Base-by-base conservation (phyloP, 192 early-diverging fungal species). In the Coemansia sp. region DNA sequence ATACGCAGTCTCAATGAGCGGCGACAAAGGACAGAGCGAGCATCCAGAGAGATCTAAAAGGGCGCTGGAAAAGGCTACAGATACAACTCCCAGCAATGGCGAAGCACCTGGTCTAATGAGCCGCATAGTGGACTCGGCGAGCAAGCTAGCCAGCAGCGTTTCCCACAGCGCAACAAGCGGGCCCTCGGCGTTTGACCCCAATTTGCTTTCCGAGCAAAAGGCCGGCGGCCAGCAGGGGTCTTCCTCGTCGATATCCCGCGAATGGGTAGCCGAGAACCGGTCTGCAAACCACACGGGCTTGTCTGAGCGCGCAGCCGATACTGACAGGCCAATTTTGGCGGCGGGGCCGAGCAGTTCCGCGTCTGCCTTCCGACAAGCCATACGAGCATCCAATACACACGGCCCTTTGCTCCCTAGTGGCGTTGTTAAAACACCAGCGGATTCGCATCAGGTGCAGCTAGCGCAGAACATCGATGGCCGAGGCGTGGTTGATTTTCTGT, bases 401-500 rank as follows among this genome's bases (percentile, higher is more conserved):
- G 9, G 32, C 32, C 9, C 32, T 34, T 34, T 42, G 39, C 11
- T 16, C 39, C n/a, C n/a, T n/a, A n/a, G 11, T 42, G 39, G 3
- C 39, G 39, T 16, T 42, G 39, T 9, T 42, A n/a, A 16, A n/a
- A n/a, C n/a, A 6, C 29, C 4, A 30, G 58, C 48, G 16, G 35
- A 34, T 32, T 99, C 95, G 80, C 89, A 99, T 75, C 96, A 92
- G 55, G 88, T 86, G 61, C 93, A 84, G 68, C 89, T 91, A 30
- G 86, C 87, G n/a, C 67, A 80, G 23, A 22, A 60, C 27, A 34
- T 80, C 13, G 77, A 80, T 30, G 77, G 77, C 1, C 71, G 28
- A 14, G 62, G 60, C 1, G 77, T 80, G 3, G 39, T 60, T 0
- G 68, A 70, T 9, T 71, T 80, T 55, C 62, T 80, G 19, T 64